Conservation (phyloP, 1,139 yeast genomes). For the Sugiyamaella pinicola region DNA sequence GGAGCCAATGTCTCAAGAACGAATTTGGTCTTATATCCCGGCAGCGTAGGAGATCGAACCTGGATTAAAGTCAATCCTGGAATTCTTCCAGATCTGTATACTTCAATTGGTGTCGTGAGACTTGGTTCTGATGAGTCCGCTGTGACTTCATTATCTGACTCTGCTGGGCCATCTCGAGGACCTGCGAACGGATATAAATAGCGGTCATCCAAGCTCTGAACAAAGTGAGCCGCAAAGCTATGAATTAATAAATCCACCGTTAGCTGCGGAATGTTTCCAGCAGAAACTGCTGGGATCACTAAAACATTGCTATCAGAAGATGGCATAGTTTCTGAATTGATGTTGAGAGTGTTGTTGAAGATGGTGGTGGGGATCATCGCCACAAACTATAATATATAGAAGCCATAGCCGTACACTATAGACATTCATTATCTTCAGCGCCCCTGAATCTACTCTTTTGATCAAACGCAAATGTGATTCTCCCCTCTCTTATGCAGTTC, state of each 20-base stretch:
- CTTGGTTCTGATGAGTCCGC: constrained; percentile 38
- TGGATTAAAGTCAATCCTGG: constrained; percentile 59
- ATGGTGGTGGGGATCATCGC: too few relatives aligned
- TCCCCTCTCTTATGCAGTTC: too few relatives aligned
- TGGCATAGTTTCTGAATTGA: too few relatives aligned
- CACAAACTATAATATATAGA: too few relatives aligned
- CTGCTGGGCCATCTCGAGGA: constrained; percentile 58
- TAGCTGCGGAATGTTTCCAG: constrained; percentile 90
- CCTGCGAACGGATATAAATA: constrained; percentile 82
- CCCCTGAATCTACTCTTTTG: too few relatives aligned
- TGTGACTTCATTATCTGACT: constrained; percentile 19
- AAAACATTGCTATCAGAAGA: constrained; percentile 37
- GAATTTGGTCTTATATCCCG: constrained; percentile 58
- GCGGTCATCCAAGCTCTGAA: constrained; percentile 59
- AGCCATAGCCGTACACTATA: too few relatives aligned
- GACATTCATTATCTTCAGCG: too few relatives aligned
- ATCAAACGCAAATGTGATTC: too few relatives aligned
- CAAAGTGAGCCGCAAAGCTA: constrained; percentile 54
- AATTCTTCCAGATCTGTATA: constrained; percentile 26
- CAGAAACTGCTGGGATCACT: constrained; percentile 75
- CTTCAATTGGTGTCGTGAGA: constrained; percentile 63
- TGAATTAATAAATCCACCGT: constrained; percentile 73
- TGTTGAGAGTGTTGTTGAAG: too few relatives aligned
- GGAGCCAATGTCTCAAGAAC: constrained; percentile 57
- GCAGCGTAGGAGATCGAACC: constrained; percentile 81